Base-by-base conservation (phyloP, 2,329 filamentous ascomycete genomes). In the Xylaria sp. region DNA sequence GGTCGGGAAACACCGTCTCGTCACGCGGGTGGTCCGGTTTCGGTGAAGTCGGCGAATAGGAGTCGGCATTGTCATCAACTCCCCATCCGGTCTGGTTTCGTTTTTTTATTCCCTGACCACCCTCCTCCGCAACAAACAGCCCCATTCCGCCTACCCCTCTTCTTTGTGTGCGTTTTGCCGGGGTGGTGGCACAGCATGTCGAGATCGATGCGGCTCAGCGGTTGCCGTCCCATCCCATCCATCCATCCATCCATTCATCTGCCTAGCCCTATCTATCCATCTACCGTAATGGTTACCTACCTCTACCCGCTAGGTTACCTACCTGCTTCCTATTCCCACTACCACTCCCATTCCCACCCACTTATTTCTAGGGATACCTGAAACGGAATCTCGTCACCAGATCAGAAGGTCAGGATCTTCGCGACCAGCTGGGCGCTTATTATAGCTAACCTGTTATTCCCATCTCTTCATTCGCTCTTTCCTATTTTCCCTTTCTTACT, bases 41-140 rank as follows among this genome's bases (percentile, higher is more conserved):
- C 52, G 65, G 59, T 63, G 59, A 63, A 50, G 31, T 20, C 18
- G 44, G 41, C 65, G 65, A 67, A 67, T 67, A n/a, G 52, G 58
- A 46, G 41, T 18, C 31, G 20, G 56, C n/a, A 15, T 20, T 31
- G 39, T 15, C 39, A 20, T 46, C 23, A 58, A 58, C 20, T 13
- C 39, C 39, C 34, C 34, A 10, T 37, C 34, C 34, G 34, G 12
- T n/a, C 41, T n/a, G 6, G 23, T 23, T 15, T 18, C 20, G 28
- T 37, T 10, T 34, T 5, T 34, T 28, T 39, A 10, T 28, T 31
- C 25, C 25, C 34, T 31, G 18, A 25, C 4, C 5, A 59, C 20
- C 25, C 37, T 10, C 34, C 25, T 44, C 60, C 25, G 25, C 13
- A 52, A 52, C 41, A 46, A 18, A 18, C 48, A 15, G n/a, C 7